Evolutionary conservation across 805 yeast species (phyloP).

Genomic region (Saturnispora gosingensis): DNA sequence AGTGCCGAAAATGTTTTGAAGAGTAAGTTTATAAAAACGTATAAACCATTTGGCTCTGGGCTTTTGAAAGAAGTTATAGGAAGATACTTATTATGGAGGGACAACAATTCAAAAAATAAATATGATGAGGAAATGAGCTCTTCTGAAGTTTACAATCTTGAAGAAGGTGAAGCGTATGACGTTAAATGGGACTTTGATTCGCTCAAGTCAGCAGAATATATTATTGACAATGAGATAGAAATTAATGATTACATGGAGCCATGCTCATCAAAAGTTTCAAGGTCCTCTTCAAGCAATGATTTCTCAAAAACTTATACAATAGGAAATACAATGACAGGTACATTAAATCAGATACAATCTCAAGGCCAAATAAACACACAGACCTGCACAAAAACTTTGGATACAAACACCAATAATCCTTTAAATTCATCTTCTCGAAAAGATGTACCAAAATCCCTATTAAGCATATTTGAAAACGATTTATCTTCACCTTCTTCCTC

Average conservation of each 20-base stretch:
- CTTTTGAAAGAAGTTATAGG: conserved; percentile 66
- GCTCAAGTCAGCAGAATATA: conserved; percentile 61
- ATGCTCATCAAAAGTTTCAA: neutral
- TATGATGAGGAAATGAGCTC: conserved; percentile 28
- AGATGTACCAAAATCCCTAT: conserved; percentile 64
- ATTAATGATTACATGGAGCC: conserved; percentile 9
- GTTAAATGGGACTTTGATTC: conserved; percentile 91
- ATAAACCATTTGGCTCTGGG: conserved; percentile 50
- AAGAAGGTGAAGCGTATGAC: conserved; percentile 28
- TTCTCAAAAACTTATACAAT: conserved; percentile 13
- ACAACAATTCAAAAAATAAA: conserved; percentile 48
- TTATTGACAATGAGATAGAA: conserved; percentile 56
- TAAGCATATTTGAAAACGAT: conserved; percentile 27
- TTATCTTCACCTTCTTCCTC: conserved; percentile 46
- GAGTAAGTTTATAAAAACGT: conserved; percentile 58
- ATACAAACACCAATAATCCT: neutral
- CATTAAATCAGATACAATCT: conserved; percentile 7
- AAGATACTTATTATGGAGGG: conserved; percentile 69
- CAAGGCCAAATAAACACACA: conserved; percentile 14
- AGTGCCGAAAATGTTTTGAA: conserved; percentile 76
- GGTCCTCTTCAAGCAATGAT: conserved; percentile 9
- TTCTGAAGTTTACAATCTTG: conserved; percentile 15
- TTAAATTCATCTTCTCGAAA: conserved; percentile 18
- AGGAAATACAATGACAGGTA: conserved; percentile 16
- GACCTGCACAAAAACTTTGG: neutral